phyloP scores from a whole-genome alignment of 345 rosid species.

The Pelargonium nanum region DNA sequence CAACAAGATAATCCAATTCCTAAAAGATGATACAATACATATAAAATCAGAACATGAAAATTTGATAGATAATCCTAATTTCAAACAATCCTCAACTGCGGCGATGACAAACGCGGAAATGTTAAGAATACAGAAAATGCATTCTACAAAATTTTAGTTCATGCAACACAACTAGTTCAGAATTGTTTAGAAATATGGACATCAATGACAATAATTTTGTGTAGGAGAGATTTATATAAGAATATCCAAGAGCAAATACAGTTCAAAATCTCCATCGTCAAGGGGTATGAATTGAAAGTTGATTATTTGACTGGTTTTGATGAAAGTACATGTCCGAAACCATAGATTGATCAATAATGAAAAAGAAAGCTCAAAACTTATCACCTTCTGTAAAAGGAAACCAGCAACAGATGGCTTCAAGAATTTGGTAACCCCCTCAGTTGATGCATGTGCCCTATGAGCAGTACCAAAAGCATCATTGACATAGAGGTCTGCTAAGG shows the following conservation, averaged over 20 bases:
- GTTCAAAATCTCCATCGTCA: no score
- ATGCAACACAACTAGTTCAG: no score
- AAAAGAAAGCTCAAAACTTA: background rate
- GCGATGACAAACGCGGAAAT: no score
- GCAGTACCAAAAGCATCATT: conserved; percentile 95
- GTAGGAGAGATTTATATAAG: no score
- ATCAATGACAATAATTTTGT: no score
- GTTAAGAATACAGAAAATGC: no score
- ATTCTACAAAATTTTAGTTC: no score
- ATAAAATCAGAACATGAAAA: background rate
- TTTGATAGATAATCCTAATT: background rate
- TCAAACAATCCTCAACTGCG: background rate
- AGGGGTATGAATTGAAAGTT: no score
- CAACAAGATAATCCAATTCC: conserved; percentile 96
- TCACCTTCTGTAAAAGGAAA: conserved; percentile 87
- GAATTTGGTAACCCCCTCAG: conserved; percentile 79
- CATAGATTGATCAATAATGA: background rate
- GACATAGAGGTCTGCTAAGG: conserved; percentile 76
- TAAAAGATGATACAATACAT: conserved; percentile 15
- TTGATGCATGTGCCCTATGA: conserved; percentile 91
- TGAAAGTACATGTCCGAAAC: background rate
- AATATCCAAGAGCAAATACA: no score
- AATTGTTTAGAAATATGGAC: no score
- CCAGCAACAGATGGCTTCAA: conserved; percentile 94
- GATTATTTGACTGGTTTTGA: background rate